Evolutionary conservation across 164 flowering plant species (phyloP).

Genomic region (Stephania yunnanensis): DNA sequence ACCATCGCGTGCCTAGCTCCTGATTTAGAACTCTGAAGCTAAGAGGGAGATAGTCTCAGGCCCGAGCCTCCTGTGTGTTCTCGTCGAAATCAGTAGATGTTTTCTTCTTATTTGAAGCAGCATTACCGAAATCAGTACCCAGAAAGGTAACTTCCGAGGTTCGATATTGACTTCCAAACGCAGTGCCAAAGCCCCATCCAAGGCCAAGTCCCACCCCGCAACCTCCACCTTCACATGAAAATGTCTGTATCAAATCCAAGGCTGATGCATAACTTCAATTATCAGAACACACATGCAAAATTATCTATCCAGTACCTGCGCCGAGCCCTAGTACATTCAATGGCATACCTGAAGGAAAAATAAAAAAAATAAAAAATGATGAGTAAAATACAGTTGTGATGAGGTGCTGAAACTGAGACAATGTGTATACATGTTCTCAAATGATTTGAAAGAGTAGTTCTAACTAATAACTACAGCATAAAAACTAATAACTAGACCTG

Average conservation of each 20-base stretch:
- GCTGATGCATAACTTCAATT: not conserved
- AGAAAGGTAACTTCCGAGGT: slow-evolving; percentile 52
- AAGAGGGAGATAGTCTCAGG: not conserved
- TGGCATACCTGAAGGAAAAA: slow-evolving; percentile 56
- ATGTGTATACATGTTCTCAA: not conserved
- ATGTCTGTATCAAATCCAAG: not conserved
- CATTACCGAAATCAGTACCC: slow-evolving; percentile 42
- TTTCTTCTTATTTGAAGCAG: slow-evolving; percentile 15
- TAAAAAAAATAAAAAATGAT: not conserved
- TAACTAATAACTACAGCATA: too few relatives aligned
- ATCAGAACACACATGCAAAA: not conserved
- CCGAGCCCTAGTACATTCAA: slow-evolving; percentile 70
- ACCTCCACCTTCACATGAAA: slow-evolving; percentile 67
- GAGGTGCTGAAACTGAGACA: not conserved
- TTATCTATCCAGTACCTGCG: slow-evolving; percentile 40
- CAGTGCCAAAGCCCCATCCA: slow-evolving; percentile 96
- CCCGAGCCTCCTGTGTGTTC: slow-evolving; percentile 16
- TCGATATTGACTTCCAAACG: slow-evolving; percentile 73
- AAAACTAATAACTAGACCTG: too few relatives aligned
- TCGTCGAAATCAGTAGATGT: slow-evolving; percentile 11
- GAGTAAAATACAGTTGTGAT: not conserved
- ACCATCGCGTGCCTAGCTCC: too few relatives aligned
- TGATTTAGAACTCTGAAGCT: not conserved
- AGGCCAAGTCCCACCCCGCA: slow-evolving; percentile 93
- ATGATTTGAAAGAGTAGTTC: too few relatives aligned